Percentiles rank a stretch among this genome's conserved stretches.
Evolutionary conservation across 331 rosid genomes (phyloP).

Genomic region (Pyrus hybrid): DNA sequence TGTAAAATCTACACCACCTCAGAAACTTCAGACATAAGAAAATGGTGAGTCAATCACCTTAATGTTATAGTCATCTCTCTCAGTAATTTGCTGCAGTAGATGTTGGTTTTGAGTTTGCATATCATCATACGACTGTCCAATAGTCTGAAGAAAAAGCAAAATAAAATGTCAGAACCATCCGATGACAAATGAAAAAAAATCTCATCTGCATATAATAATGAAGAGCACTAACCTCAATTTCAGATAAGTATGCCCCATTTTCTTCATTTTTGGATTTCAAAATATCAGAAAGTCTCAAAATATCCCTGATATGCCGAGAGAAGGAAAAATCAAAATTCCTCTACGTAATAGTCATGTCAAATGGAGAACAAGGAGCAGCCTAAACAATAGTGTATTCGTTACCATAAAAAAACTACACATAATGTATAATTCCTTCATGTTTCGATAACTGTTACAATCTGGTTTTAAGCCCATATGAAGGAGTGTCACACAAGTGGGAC

Average conservation of each 20-base stretch:
- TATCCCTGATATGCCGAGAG: slow-evolving; percentile 47
- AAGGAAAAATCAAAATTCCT: not conserved
- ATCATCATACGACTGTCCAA: slow-evolving; percentile 96
- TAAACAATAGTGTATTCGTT: not conserved
- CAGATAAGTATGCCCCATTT: slow-evolving; percentile 87
- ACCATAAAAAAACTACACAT: not conserved
- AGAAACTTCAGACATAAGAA: not conserved
- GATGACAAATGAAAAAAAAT: slow-evolving; percentile 13
- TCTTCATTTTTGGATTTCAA: slow-evolving; percentile 78
- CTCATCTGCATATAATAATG: not conserved
- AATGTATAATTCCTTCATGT: not conserved
- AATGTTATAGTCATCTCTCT: slow-evolving; percentile 94
- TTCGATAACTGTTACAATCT: not conserved
- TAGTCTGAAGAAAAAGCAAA: slow-evolving; percentile 48
- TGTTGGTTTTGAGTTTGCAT: slow-evolving; percentile 99
- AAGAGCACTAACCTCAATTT: slow-evolving; percentile 73
- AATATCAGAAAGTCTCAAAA: slow-evolving; percentile 37
- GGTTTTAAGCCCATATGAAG: not conserved
- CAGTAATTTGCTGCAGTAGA: slow-evolving; percentile 89
- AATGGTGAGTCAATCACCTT: slow-evolving; percentile 46
- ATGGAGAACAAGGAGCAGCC: not conserved
- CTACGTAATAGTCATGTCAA: not conserved
- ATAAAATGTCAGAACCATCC: slow-evolving; percentile 12
- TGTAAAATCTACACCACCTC: not conserved
- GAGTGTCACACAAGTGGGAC: not conserved